These are phyloP conservation scores for Trichocomaceae sp. DNA, from an alignment of 2,329 filamentous ascomycete species.

Conservation along the genomic window DNA sequence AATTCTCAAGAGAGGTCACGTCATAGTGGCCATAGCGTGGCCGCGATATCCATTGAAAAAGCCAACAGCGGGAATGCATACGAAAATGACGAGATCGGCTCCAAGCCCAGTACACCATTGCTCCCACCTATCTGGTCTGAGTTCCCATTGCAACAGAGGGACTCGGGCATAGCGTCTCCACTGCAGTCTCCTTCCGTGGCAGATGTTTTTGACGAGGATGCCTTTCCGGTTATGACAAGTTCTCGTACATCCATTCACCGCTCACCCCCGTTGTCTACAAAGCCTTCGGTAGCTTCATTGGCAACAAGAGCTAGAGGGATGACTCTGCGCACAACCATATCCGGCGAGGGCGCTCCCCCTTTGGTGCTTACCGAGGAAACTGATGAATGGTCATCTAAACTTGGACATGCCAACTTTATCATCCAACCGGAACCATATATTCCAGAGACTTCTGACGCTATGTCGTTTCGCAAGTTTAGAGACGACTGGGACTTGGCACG, in stretches of 20 bases:
- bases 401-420: conserved; percentile 91
- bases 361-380: conserved; percentile 59
- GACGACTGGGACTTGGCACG: conserved; percentile 77
- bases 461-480: conserved; percentile 58
- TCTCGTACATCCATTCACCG: conserved; percentile 46
- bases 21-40: conserved; percentile 42
- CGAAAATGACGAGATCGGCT: conserved; percentile 46
- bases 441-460: conserved; percentile 56
- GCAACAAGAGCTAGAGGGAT: conserved; percentile 45
- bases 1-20: conserved; percentile 54
- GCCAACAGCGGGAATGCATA: conserved; percentile 46
- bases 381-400: conserved; percentile 75
- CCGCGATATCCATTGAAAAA: conserved; percentile 48
- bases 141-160: conserved; percentile 39
- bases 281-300: conserved; percentile 72
- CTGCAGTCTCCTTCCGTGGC: conserved; percentile 77
- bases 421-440: conserved; percentile 76
- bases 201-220: conserved; percentile 43
- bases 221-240: conserved; percentile 42
- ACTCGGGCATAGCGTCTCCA: conserved; percentile 65
- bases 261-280: conserved; percentile 69
- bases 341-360: conserved; percentile 45
- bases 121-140: conserved; percentile 72
- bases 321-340: conserved; percentile 32
- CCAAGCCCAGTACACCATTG: conserved; percentile 70